Evolutionary conservation across 2,329 filamentous ascomycete species (phyloP), one percentile per base, ranked within the genome.

Genomic region (Nectriaceae sp.): DNA sequence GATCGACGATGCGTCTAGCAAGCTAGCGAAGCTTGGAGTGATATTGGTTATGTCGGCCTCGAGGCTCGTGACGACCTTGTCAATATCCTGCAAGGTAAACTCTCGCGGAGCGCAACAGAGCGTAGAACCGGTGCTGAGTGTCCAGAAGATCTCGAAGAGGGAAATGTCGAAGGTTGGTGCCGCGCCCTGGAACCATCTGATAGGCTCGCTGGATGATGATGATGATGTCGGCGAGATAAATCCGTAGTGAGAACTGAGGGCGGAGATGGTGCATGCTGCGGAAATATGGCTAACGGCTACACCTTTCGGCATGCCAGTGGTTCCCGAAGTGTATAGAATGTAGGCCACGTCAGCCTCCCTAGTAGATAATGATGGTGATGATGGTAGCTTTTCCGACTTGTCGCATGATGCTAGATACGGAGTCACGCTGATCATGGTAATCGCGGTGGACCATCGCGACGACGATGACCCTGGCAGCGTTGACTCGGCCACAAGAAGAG

Each of bases 111-210:
- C 67, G 13, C 64, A 65, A 52, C 68, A 71, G 5, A 71, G 62
- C 6, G 68, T 69, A 15, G 56, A 63, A 5, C 69, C 69, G 29
- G 77, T 77, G 44, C 80, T 79, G 84, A 88, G 90, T 1, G 88
- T 75, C 58, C 89, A 91, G 65, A 93, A 90, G 18, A 92, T 90
- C 59, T 93, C 89, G 61, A 92, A 91, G 0, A 92, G 85, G 1
- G 88, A 91, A 11, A 91, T 82, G 63, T 92, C 88, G 61, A 92
- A 93, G 1, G 67, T 70, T 1, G 68, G 67, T 5, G 67, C 61
- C 2, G 66, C 67, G 29, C 66, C 66, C 40, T 70, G 67, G 49
- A 70, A 69, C 67, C 69, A 71, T 11, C 69, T 59, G 22, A 68
- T 61, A 3, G 53, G 24, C 13, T 13, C 13, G 24, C 24, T 6